Conservation (phyloP, 2,329 filamentous ascomycete species). For the Mollisiaceae sp. region DNA sequence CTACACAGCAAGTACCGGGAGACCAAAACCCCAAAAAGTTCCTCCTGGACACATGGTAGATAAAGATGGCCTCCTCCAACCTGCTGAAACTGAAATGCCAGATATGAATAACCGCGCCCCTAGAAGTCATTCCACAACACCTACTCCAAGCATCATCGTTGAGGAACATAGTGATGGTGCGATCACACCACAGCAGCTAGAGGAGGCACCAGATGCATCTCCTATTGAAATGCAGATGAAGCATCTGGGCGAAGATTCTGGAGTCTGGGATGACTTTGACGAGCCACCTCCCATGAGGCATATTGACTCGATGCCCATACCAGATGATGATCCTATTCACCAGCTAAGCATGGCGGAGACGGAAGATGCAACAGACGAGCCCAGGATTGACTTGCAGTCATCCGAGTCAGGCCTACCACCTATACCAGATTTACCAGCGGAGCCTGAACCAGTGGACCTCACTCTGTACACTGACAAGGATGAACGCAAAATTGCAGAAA, state of each 20-base stretch:
- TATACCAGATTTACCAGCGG: slow-evolving; percentile 56
- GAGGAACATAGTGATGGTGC: slow-evolving; percentile 50
- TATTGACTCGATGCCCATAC: slow-evolving; percentile 49
- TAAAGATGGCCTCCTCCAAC: slow-evolving; percentile 26
- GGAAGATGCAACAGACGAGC: slow-evolving; percentile 12
- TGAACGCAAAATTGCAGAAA: slow-evolving; percentile 70
- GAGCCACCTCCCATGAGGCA: slow-evolving; percentile 42
- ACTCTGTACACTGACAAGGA: slow-evolving; percentile 66
- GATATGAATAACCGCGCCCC: slow-evolving; percentile 31
- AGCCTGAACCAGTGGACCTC: slow-evolving; percentile 62
- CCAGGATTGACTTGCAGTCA: slow-evolving; percentile 21
- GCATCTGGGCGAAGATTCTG: slow-evolving; percentile 34
- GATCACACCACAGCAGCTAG: slow-evolving; percentile 40
- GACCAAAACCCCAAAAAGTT: slow-evolving; percentile 58
- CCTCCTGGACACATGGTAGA: slow-evolving; percentile 27
- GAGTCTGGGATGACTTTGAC: slow-evolving; percentile 34
- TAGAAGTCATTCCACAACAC: slow-evolving; percentile 21
- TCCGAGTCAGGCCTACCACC: slow-evolving; percentile 46
- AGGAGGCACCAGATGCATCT: slow-evolving; percentile 33
- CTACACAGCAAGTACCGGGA: slow-evolving; percentile 83
- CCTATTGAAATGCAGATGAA: slow-evolving; percentile 33
- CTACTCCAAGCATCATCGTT: slow-evolving; percentile 47
- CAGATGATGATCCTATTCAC: slow-evolving; percentile 36
- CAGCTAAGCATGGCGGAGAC: not conserved
- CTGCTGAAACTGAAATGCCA: slow-evolving; percentile 32